phyloP scores from a whole-genome alignment of 805 yeast species.

The Kazachstania viticola region DNA sequence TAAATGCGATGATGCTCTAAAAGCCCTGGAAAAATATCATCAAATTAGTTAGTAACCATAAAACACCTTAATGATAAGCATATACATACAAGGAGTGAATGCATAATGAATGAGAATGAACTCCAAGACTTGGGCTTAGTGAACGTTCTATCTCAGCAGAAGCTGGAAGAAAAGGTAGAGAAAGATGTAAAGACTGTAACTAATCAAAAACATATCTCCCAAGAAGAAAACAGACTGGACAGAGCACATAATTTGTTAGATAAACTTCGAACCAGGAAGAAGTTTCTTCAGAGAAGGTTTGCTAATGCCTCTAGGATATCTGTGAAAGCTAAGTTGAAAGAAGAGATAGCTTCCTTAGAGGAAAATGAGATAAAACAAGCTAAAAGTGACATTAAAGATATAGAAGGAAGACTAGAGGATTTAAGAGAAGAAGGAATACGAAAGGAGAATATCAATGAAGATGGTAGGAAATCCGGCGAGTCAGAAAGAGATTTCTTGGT shows the following conservation, averaged over 20 bases:
- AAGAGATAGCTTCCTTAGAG: slow-evolving; percentile 42
- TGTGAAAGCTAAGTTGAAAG: slow-evolving; percentile 40
- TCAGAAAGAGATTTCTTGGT: slow-evolving; percentile 68
- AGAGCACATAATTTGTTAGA: slow-evolving; percentile 44
- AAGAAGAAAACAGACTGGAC: slow-evolving; percentile 65
- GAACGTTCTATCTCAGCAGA: slow-evolving; percentile 63
- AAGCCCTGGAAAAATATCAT: too few species aligned
- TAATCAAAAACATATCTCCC: slow-evolving; percentile 49
- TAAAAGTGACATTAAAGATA: slow-evolving; percentile 53
- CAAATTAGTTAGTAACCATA: too few species aligned
- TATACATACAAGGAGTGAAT: too few species aligned
- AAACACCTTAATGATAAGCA: too few species aligned
- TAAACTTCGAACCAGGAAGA: slow-evolving; percentile 34
- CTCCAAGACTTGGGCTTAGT: slow-evolving; percentile 35
- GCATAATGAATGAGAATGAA: slow-evolving; percentile 5
- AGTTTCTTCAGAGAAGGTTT: slow-evolving; percentile 37
- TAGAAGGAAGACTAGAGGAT: slow-evolving; percentile 34
- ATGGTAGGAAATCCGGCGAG: slow-evolving; percentile 54
- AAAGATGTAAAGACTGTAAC: slow-evolving; percentile 55
- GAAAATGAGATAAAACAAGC: slow-evolving; percentile 41
- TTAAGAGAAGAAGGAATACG: slow-evolving; percentile 11
- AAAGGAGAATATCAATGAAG: slow-evolving; percentile 9
- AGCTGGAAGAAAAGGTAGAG: slow-evolving; percentile 65
- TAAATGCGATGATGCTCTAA: too few species aligned
- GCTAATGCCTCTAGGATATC: slow-evolving; percentile 53